A percentile compares a stretch with the other conserved stretches of the same genome.
Conservation (phyloP, 352 stramenopile genomes). For the Globisporangium splendens region DNA sequence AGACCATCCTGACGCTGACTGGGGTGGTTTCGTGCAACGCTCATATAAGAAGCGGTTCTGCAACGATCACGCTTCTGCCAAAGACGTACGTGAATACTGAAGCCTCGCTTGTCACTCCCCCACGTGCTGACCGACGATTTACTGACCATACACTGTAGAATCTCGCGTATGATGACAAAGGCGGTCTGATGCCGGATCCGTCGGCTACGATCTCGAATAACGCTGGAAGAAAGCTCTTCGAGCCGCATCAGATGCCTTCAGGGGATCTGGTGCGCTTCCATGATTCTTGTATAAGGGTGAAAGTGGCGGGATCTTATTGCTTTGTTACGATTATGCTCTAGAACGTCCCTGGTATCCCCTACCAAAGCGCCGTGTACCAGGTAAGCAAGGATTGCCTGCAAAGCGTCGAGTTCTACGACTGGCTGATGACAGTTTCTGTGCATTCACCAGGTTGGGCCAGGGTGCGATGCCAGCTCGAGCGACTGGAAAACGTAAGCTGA, state of each 20-base stretch:
- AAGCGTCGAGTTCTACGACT: background rate
- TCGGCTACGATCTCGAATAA: conserved; percentile 13
- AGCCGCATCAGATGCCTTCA: conserved; percentile 35
- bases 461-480: conserved; percentile 28
- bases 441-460: conserved; percentile 40
- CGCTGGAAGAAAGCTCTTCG: conserved; percentile 53
- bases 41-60: conserved; percentile 70
- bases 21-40: conserved; percentile 61
- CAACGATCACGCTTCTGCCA: conserved; percentile 26
- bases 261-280: conserved; percentile 22
- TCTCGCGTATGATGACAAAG: conserved; percentile 46
- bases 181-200: conserved; percentile 50
- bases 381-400: conserved; percentile 11
- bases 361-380: conserved; percentile 68
- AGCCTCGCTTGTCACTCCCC: background rate
- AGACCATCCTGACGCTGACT: conserved; percentile 69
- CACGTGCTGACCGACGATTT: background rate
- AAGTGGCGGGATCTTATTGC: no score
- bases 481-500: conserved; percentile 67
- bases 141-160: conserved; percentile 22
- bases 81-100: conserved; percentile 31
- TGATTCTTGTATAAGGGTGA: no score
- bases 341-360: conserved; percentile 46
- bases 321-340: background rate
- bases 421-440: background rate